These are phyloP conservation scores for Suillus plorans DNA, from an alignment of 768 basidiomycete species.

Conservation along the genomic window DNA sequence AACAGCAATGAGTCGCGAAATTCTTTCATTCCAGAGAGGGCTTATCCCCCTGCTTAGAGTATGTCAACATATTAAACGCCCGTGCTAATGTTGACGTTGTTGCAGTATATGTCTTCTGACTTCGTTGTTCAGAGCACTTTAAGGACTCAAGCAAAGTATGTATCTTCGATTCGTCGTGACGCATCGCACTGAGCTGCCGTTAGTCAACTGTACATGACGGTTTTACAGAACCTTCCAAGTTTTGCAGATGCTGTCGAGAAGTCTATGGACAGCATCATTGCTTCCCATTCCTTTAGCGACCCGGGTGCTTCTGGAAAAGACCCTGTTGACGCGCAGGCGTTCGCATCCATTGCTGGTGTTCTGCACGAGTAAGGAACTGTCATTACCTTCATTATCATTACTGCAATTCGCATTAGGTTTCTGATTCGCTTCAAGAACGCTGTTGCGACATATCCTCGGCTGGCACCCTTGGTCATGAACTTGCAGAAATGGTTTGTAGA, in stretches of 20 bases:
- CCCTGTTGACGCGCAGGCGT: constrained; percentile 40
- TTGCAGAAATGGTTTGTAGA: constrained; percentile 44
- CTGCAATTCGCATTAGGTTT: constrained; percentile 35
- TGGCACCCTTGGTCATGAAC: constrained; percentile 40
- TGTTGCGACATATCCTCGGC: constrained; percentile 42
- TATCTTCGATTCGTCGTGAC: not conserved
- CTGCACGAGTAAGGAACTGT: constrained; percentile 47
- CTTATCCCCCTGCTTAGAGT: constrained; percentile 56
- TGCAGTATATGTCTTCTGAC: constrained; percentile 58
- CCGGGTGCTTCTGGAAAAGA: constrained; percentile 14
- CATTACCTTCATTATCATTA: not conserved
- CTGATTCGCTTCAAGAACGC: constrained; percentile 60
- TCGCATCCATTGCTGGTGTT: constrained; percentile 46
- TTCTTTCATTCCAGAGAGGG: constrained; percentile 60
- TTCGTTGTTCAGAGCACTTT: constrained; percentile 58
- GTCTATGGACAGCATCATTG: constrained; percentile 37
- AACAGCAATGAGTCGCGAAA: constrained; percentile 32
- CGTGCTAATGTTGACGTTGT: constrained; percentile 3
- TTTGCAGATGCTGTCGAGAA: constrained; percentile 41
- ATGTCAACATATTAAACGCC: constrained; percentile 3
- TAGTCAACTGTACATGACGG: constrained; percentile 45
- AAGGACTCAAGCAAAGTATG: constrained; percentile 51
- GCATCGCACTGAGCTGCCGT: constrained; percentile 1
- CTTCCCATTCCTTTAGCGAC: constrained; percentile 34
- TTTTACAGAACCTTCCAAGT: constrained; percentile 45